Evolutionary conservation across 176 grass and related monocot species (phyloP).

Genomic region (Cenchrus fungigraminus): DNA sequence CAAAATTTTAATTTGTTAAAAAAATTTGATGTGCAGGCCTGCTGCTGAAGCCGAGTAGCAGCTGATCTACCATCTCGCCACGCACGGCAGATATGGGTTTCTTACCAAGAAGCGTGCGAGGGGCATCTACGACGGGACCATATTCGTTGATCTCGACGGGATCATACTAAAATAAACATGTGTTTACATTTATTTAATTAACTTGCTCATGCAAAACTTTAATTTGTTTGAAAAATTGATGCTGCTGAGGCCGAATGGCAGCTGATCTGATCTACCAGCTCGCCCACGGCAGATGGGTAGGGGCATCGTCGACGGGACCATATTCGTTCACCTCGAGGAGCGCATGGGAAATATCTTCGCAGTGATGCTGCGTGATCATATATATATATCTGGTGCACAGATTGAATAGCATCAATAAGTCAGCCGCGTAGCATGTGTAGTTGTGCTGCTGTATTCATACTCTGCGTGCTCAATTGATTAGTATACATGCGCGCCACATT

Average conservation of each 20-base stretch:
- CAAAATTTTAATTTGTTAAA: background rate
- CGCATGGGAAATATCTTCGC: no score
- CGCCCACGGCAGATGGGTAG: background rate
- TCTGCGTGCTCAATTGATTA: no score
- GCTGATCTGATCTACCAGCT: constrained; percentile 18
- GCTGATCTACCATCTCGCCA: constrained; percentile 9
- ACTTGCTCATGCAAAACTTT: background rate
- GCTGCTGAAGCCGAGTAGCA: constrained; percentile 4
- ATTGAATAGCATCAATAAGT: no score
- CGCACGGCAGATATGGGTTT: background rate
- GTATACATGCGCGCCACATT: no score
- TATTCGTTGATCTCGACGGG: background rate
- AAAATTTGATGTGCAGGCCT: background rate
- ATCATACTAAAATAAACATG: background rate
- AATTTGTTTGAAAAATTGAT: background rate
- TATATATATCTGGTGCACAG: no score
- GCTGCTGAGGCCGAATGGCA: constrained; percentile 5
- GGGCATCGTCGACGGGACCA: background rate
- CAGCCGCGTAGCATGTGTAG: no score
- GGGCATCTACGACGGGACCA: constrained; percentile 3
- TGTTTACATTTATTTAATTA: no score
- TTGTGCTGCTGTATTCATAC: no score
- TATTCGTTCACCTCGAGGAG: background rate
- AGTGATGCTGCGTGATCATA: no score
- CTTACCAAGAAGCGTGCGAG: background rate